Base-by-base conservation (phyloP, 1,284 basidiomycete genomes). In the Cryptococcus sp. region DNA sequence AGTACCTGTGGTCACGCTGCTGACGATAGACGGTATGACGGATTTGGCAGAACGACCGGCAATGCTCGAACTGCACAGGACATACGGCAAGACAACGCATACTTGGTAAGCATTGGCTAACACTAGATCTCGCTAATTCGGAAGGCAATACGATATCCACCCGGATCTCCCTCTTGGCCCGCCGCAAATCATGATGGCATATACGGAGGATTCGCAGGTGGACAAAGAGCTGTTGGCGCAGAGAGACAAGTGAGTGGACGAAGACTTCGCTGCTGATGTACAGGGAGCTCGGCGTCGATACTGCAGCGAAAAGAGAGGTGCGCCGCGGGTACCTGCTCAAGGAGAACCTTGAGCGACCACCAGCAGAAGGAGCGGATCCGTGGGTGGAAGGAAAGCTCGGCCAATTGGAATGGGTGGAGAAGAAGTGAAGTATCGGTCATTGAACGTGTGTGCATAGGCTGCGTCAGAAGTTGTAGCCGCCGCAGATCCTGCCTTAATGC, bases 81-180 rank as follows among this genome's bases (percentile, higher is more conserved):
- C 82, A 1, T 84, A 84, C 60, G 83, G 82, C 50, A 85, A 84
- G 76, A 81, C 81, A 0, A 81, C 83, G 23, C 82, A 83, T 55
- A 83, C 82, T 8, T 83, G 83, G 81, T 76, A 69, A 19, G 73
- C 70, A 20, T 17, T 45, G 8, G 5, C 30, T 16, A 16, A 13
- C 11, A n/a, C 41, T 48, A 0, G 17, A 25, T 46, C 22, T 54
- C 35, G 17, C 19, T 35, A 6, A 17, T 30, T 13, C 35, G 73
- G 73, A 72, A 73, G 75, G 73, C 61, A 65, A 48, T 66, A 65
- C 57, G 83, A 84, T 62, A 70, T 71, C 16, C 54, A 78, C 52
- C 80, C 83, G 0, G 78, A 83, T 39, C 65, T 85, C 3, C 83
- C 83, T 2, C 72, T 85, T 38, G 83, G 83, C 16, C 82, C 78